These are phyloP conservation scores for Verbascum thapsus DNA, from an alignment of 257 asterid genomes.

Conservation along the genomic window DNA sequence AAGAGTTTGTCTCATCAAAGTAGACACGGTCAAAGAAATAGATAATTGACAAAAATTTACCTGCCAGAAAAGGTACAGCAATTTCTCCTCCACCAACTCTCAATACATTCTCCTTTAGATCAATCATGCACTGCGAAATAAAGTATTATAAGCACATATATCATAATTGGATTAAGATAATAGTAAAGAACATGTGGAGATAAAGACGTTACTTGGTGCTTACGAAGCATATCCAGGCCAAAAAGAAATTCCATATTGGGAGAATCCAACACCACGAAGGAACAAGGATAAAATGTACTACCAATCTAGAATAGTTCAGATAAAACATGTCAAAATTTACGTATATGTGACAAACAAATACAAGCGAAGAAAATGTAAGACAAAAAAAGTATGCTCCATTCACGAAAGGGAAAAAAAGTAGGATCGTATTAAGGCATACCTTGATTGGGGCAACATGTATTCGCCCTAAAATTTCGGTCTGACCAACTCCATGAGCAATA, in stretches of 20 bases:
- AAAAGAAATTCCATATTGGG: constrained; percentile 98
- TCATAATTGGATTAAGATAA: constrained; percentile 22
- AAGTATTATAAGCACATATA: constrained; percentile 24
- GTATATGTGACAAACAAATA: constrained; percentile 3
- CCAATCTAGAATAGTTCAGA: constrained; percentile 63
- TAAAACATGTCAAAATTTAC: constrained; percentile 16
- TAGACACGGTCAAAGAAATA: constrained; percentile 2
- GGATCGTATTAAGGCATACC: constrained; percentile 42
- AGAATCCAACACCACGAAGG: constrained; percentile 88
- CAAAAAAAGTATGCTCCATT: not conserved
- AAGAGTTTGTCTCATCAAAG: constrained; percentile 13
- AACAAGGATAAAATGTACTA: constrained; percentile 77
- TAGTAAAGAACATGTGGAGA: constrained; percentile 5
- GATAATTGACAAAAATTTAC: constrained; percentile 38
- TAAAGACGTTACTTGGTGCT: constrained; percentile 75
- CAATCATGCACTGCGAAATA: constrained; percentile 81
- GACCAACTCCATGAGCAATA: constrained; percentile 98
- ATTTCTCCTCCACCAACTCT: constrained; percentile 99
- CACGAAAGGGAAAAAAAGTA: not conserved
- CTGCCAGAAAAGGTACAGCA: constrained; percentile 88
- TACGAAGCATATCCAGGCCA: constrained; percentile 98
- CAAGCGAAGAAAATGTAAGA: constrained; percentile 13
- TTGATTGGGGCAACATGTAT: constrained; percentile 98
- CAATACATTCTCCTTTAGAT: constrained; percentile 88
- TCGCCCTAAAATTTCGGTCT: constrained; percentile 91